Conservation (phyloP, 805 yeast species). For the Lachancea quebecensis region DNA sequence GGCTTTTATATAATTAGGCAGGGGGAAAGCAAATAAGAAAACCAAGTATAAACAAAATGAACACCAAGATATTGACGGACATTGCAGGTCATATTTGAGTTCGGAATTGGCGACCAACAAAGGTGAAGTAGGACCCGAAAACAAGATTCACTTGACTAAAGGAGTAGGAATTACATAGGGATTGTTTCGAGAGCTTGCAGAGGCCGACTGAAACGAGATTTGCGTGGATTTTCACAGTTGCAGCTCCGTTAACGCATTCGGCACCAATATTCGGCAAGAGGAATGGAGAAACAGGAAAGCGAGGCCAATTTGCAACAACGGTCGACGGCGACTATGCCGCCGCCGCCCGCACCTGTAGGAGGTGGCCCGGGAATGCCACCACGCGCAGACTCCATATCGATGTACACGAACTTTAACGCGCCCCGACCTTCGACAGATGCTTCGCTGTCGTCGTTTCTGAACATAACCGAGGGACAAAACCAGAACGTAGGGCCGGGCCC, state of each 20-base stretch:
- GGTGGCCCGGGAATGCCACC: conserved; percentile 4
- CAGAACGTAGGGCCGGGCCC: background rate
- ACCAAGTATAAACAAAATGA: background rate
- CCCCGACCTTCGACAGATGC: conserved; percentile 21
- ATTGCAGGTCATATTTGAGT: background rate
- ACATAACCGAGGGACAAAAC: conserved; percentile 17
- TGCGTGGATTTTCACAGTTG: background rate
- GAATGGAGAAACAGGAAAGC: conserved; percentile 7
- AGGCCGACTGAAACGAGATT: background rate
- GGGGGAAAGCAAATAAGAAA: background rate
- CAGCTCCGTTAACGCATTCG: background rate
- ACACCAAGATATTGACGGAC: background rate
- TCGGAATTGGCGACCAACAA: background rate
- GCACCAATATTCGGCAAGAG: background rate
- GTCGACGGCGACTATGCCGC: conserved; percentile 10
- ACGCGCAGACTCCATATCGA: conserved; percentile 16
- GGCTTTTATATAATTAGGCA: background rate
- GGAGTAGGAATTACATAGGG: background rate
- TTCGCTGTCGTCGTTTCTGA: conserved; percentile 21
- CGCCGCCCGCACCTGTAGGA: conserved; percentile 9
- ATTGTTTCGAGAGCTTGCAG: background rate
- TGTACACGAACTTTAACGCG: conserved; percentile 18
- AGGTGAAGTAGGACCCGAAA: background rate
- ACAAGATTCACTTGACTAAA: background rate
- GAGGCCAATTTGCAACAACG: conserved; percentile 4